phyloP scores from a whole-genome alignment of 2,329 filamentous ascomycete genomes.

The Ophiostoma himal-ulmi region DNA sequence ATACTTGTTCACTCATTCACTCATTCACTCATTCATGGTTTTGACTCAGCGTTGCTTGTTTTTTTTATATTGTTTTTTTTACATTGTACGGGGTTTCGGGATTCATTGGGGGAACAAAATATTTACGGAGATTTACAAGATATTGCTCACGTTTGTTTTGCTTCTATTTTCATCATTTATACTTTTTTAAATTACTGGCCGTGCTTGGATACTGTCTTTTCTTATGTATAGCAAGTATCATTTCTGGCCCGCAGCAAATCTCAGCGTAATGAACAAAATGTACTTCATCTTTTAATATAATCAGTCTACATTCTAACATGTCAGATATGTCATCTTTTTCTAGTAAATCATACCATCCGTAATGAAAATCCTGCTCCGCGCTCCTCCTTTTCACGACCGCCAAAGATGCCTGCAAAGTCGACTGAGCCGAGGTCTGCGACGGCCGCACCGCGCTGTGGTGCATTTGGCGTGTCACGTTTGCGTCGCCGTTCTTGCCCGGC shows the following conservation, averaged over 20 bases:
- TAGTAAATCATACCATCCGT: conserved; percentile 49
- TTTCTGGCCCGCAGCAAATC: not conserved
- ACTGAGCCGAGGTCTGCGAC: conserved; percentile 51
- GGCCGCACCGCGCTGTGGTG: conserved; percentile 69
- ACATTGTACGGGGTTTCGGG: conserved; percentile 19
- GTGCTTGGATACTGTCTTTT: not conserved
- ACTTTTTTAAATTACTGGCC: not conserved
- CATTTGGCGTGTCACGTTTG: conserved; percentile 68
- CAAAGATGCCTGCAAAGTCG: conserved; percentile 68
- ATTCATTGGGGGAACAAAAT: conserved; percentile 18
- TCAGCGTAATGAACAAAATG: conserved; percentile 18
- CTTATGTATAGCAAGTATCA: not conserved
- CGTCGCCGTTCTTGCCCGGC: conserved; percentile 82
- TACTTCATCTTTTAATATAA: not conserved
- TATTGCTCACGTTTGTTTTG: conserved; percentile 11
- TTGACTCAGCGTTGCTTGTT: conserved; percentile 15
- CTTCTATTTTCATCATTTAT: not conserved
- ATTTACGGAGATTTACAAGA: conserved; percentile 18
- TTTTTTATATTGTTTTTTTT: not conserved
- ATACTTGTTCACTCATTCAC: not conserved
- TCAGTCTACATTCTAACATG: not conserved
- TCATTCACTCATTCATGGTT: conserved; percentile 7
- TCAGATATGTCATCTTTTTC: not conserved
- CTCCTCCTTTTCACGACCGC: conserved; percentile 58
- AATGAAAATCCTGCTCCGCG: conserved; percentile 60